Conservation (phyloP, 192 early-diverging fungal species). For the Umbelopsis sp. region DNA sequence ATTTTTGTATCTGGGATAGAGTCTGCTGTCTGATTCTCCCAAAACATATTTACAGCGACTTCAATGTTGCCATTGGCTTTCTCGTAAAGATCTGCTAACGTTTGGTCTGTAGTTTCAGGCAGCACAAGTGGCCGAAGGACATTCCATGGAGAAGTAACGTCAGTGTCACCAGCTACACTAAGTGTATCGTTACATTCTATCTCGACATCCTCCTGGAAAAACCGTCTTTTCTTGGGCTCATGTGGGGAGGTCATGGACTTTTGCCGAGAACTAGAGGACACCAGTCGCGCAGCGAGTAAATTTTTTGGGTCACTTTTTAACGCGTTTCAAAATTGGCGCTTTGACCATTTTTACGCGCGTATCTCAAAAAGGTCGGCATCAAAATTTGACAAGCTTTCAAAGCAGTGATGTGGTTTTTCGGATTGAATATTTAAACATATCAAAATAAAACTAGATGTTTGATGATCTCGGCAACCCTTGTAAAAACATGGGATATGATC, state of each 20-base stretch:
- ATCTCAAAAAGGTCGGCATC: background rate
- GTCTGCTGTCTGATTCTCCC: constrained; percentile 31
- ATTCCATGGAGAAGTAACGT: background rate
- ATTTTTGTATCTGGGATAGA: constrained; percentile 20
- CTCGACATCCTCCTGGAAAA: background rate
- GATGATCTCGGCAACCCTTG: no score
- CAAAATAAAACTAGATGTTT: no score
- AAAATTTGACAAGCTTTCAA: no score
- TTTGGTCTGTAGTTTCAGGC: constrained; percentile 14
- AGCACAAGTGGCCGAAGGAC: background rate
- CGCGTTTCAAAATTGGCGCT: background rate
- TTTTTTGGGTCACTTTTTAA: background rate
- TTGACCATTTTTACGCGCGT: background rate
- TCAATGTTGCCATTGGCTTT: constrained; percentile 44
- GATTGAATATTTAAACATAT: no score
- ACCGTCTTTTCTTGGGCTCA: constrained; percentile 9
- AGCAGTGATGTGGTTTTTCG: no score
- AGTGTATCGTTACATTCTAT: background rate
- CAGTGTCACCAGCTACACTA: background rate
- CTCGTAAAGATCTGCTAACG: constrained; percentile 38
- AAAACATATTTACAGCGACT: constrained; percentile 46
- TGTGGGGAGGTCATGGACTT: background rate
- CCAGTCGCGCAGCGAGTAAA: background rate
- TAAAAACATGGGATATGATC: no score
- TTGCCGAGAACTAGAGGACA: background rate